Evolutionary conservation across 345 rosid genomes (phyloP).

Genomic region (Citrus sinensis): DNA sequence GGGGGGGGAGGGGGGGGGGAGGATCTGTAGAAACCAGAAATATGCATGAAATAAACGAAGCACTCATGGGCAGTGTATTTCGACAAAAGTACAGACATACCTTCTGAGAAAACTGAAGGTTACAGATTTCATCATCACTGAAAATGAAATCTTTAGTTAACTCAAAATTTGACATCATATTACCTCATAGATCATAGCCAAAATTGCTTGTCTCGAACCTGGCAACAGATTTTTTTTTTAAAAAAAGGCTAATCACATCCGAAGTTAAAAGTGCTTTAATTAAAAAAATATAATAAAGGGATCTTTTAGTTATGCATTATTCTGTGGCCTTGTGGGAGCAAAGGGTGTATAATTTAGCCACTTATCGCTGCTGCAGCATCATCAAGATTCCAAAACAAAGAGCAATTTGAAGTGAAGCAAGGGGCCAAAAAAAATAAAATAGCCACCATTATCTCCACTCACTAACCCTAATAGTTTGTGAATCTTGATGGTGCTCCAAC

Average conservation of each 20-base stretch:
- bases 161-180: constrained; percentile 7
- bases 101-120: constrained; percentile 18
- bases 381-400: constrained; percentile 80
- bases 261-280: not conserved
- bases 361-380: constrained; percentile 94
- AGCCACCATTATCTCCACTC: constrained; percentile 14
- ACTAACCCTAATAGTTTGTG: constrained; percentile 43
- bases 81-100: constrained; percentile 34
- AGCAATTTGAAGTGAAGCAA: constrained; percentile 9
- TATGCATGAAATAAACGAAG: constrained; percentile 15
- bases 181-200: constrained; percentile 4
- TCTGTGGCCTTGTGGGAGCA: not conserved
- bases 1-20: not conserved
- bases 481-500: constrained; percentile 94
- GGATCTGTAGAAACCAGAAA: not conserved
- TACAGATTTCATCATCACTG: constrained; percentile 7
- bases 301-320: not conserved
- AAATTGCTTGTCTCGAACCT: not conserved
- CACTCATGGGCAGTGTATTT: constrained; percentile 8
- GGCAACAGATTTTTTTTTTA: not conserved
- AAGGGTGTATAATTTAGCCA: constrained; percentile 31
- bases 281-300: not conserved
- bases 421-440: constrained; percentile 5
- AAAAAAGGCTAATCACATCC: not conserved
- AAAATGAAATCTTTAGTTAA: constrained; percentile 9